These are phyloP conservation scores for Pluteus cervinus DNA, from an alignment of 768 basidiomycete genomes.

Conservation along the genomic window DNA sequence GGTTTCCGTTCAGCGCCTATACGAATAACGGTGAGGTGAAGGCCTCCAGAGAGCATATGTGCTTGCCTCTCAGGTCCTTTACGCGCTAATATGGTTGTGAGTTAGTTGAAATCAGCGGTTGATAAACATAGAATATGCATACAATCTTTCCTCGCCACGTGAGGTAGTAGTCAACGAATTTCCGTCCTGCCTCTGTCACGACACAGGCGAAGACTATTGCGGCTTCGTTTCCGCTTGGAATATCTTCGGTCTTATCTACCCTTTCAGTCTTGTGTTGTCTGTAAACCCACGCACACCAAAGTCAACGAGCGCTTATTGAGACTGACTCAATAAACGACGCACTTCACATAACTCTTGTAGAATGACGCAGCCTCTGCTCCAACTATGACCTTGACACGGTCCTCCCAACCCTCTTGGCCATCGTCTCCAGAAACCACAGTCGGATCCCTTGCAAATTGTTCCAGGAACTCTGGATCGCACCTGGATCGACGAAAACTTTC, in stretches of 20 bases:
- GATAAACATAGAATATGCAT: conserved; percentile 6
- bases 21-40: conserved; percentile 1
- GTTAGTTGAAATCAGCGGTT: not conserved
- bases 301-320: not conserved
- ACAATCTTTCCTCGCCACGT: conserved; percentile 40
- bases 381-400: conserved; percentile 34
- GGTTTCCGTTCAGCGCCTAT: conserved; percentile 19
- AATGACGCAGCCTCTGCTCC: conserved; percentile 35
- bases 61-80: too few species aligned
- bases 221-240: conserved; percentile 14
- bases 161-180: conserved; percentile 45
- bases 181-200: conserved; percentile 29
- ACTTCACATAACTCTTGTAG: conserved; percentile 37
- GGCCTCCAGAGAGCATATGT: conserved; percentile 5
- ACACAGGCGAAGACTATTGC: conserved; percentile 42
- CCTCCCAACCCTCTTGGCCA: conserved; percentile 26
- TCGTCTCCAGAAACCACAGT: too few species aligned
- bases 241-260: conserved; percentile 12
- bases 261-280: conserved; percentile 15
- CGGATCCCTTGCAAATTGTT: too few species aligned
- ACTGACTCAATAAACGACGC: conserved; percentile 11
- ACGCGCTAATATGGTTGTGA: too few species aligned
- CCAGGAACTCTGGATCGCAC: conserved; percentile 40
- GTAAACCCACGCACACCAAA: not conserved
- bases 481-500: conserved; percentile 35